Percentiles rank a stretch among this genome's conserved stretches.
Conservation (phyloP, 208 protist genomes). For the Wallacemonas rigidus region DNA sequence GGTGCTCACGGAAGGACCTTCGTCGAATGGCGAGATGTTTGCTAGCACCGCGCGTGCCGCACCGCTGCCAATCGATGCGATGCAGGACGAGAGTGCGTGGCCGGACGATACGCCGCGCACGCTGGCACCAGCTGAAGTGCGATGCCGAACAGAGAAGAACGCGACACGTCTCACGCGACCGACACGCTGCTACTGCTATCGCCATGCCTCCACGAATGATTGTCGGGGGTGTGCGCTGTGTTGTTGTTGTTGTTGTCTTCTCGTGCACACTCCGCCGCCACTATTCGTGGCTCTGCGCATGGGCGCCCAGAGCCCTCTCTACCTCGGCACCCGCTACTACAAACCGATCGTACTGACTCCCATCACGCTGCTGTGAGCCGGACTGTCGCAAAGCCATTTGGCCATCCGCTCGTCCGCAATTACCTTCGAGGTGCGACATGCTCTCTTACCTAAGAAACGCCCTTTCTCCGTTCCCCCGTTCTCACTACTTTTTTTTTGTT, state of each 20-base stretch:
- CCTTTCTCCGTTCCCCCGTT: not conserved
- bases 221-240: not conserved
- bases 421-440: too few relatives aligned
- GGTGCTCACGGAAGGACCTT: not conserved
- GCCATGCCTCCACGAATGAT: not conserved
- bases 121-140: not conserved
- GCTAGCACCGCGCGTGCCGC: not conserved
- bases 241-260: conserved; percentile 13
- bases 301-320: conserved; percentile 5
- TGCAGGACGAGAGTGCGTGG: not conserved
- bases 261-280: conserved; percentile 7
- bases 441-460: too few relatives aligned
- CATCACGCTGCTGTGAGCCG: not conserved
- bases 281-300: conserved; percentile 16
- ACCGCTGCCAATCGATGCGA: not conserved
- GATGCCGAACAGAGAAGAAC: not conserved
- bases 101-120: not conserved
- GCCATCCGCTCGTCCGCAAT: too few relatives aligned
- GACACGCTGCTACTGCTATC: conserved; percentile 7
- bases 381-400: too few relatives aligned
- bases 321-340: conserved; percentile 11
- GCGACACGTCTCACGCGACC: not conserved
- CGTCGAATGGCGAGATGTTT: not conserved
- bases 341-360: conserved; percentile 10
- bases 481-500: not conserved